Base-by-base conservation (phyloP, 2,329 filamentous ascomycete species). In the Phaeophleospora eucalypticola region DNA sequence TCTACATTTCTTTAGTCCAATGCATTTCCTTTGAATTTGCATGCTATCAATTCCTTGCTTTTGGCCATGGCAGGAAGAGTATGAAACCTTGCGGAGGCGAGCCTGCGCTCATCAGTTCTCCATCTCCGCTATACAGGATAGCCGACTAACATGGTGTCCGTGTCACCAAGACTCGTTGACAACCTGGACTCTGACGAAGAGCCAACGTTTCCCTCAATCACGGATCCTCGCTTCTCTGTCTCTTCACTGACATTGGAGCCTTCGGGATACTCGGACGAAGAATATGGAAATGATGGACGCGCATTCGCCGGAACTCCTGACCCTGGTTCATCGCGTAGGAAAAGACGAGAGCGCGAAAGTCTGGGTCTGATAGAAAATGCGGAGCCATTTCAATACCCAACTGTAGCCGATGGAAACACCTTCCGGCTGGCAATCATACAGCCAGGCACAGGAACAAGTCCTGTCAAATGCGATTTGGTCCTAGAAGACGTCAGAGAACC, bases 341-440 rank as follows among this genome's bases (percentile, higher is more conserved):
- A 36, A 29, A 42, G 51, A 24, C 49, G 52, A 27, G 52, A 56
- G 32, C 52, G 58, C 3, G 46, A 54, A 18, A 57, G 46, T 14
- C 49, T 53, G 34, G 47, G 37, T 4, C 35, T 46, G 9, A 43
- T 63, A 8, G 48, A 56, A 12, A 37, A 46, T 10, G 53, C 52
- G 1, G 35, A 36, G 1, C 43, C 50, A 2, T 62, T 58, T 40
- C 29, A 52, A 2, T 64, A 63, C 39, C 29, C 37, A 4, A 59
- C 59, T 3, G 41, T 51, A 3, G 60, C 61, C 2, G 58, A 63
- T 46, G 57, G 60, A 21, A 48, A 63, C 45, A 45, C 48, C 3
- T 64, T 64, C 35, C 57, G 61, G 4, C 43, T 64, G 10, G 55
- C 47, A 1, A 48, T 56, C 3, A 38, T 64, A 8, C 53, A 57